Evolutionary conservation across 2,329 filamentous ascomycete genomes (phyloP).

Genomic region (Cladosporium sphaerospermum): DNA sequence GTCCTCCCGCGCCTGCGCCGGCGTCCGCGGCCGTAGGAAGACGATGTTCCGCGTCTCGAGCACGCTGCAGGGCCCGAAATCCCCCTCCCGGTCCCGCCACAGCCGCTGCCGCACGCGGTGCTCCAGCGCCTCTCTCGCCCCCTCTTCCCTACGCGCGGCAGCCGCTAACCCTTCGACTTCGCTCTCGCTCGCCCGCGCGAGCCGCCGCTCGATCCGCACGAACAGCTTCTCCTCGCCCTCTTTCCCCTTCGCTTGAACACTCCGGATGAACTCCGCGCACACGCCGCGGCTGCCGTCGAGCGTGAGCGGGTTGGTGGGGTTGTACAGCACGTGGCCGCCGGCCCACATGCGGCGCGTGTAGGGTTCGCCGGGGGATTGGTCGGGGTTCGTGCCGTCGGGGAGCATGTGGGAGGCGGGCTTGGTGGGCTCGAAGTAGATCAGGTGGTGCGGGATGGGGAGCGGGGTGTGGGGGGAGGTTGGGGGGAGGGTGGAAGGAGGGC

Average conservation of each 20-base stretch:
- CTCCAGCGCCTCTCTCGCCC: constrained; percentile 24
- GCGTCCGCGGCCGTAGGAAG: constrained; percentile 51
- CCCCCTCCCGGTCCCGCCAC: constrained; percentile 39
- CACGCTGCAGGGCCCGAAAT: constrained; percentile 40
- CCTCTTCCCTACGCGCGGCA: constrained; percentile 25
- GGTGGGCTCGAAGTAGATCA: constrained; percentile 79
- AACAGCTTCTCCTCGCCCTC: constrained; percentile 52
- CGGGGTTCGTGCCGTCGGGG: constrained; percentile 75
- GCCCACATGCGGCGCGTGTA: constrained; percentile 84
- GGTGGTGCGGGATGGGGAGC: constrained; percentile 66
- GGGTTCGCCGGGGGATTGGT: constrained; percentile 66
- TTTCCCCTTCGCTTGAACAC: constrained; percentile 45
- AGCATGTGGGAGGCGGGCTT: constrained; percentile 57
- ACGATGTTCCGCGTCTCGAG: constrained; percentile 57
- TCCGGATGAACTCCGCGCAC: constrained; percentile 43
- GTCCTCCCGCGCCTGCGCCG: constrained; percentile 32
- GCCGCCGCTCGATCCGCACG: constrained; percentile 52
- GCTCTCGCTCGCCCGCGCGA: constrained; percentile 30
- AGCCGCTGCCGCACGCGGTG: constrained; percentile 36
- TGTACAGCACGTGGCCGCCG: constrained; percentile 64
- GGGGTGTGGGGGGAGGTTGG: constrained; percentile 25
- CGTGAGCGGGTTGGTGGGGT: constrained; percentile 25
- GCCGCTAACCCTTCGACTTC: constrained; percentile 29
- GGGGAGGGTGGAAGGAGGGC: constrained; percentile 24
- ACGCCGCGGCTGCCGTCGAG: constrained; percentile 35